These are phyloP conservation scores for Syncephalastrum contaminatum DNA, from an alignment of 371 early-diverging fungal species.

Conservation along the genomic window DNA sequence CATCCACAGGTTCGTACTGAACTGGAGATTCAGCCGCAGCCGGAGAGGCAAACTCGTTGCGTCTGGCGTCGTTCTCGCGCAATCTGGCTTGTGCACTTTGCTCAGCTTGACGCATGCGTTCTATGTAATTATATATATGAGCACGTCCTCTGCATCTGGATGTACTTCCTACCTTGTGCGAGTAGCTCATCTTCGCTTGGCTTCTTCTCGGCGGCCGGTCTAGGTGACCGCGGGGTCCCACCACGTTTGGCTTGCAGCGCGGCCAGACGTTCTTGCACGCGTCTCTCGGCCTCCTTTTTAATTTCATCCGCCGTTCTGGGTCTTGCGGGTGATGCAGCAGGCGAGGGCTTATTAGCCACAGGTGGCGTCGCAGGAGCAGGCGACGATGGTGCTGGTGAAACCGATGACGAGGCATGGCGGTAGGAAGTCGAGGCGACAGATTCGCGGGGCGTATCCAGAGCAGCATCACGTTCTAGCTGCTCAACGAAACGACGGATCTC, in stretches of 20 bases:
- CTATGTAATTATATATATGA: conserved; percentile 10
- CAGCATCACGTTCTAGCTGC: conserved; percentile 28
- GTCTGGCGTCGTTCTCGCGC: conserved; percentile 23
- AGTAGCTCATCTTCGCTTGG: conserved; percentile 36
- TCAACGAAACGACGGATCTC: conserved; percentile 48
- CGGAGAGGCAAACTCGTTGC: conserved; percentile 15
- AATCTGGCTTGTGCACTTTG: conserved; percentile 34
- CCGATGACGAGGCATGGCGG: background rate
- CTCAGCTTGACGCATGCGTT: conserved; percentile 37
- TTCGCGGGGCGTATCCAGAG: background rate
- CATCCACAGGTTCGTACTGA: background rate
- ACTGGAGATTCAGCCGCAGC: conserved; percentile 1
- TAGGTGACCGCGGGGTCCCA: conserved; percentile 20
- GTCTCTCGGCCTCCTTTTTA: conserved; percentile 53
- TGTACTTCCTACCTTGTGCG: conserved; percentile 34
- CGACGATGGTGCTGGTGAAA: conserved; percentile 3
- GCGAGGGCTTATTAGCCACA: conserved; percentile 9
- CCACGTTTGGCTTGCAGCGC: conserved; percentile 40
- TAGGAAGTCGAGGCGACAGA: background rate
- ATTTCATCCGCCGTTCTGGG: conserved; percentile 55
- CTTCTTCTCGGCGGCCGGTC: conserved; percentile 10
- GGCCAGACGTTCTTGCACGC: conserved; percentile 52
- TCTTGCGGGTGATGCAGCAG: conserved; percentile 19
- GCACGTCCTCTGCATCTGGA: background rate
- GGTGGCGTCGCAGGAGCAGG: conserved; percentile 11